Evolutionary conservation across 2,329 filamentous ascomycete genomes (phyloP), one percentile per base, ranked within the genome.

Genomic region (Emmonsiellopsis sp.): DNA sequence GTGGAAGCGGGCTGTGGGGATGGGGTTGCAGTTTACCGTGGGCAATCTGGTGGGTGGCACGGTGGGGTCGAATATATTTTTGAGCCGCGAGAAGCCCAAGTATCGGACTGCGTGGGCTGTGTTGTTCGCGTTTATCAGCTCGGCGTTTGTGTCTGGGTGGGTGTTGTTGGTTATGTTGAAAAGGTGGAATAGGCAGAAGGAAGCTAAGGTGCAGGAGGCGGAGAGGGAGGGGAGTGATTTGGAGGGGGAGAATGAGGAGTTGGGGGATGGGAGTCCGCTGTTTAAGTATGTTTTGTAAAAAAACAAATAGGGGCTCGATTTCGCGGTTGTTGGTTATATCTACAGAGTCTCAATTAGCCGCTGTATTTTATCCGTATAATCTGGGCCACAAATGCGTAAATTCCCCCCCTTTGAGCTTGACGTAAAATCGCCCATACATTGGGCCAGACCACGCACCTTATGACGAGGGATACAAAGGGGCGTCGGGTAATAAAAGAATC

Each of bases 1-100:
- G 1, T 62, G 63, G 30, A 69, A 70, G 51, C 70, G 81, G 7
- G 75, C 74, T 26, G 76, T 74, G 0, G 80, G 79, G 1, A 82
- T 82, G 73, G 81, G 79, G 0, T 65, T 83, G 5, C 78, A 80
- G 40, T 81, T 84, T 46, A 76, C 76, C 1, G 62, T 79, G 7
- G 80, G 80, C 0, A 83, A 82, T 48, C 42, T 60, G 30, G 52
- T 54, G 5, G 56, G 54, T 32, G 55, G 45, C 11, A 45, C 52
- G 34, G 43, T 57, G 26, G 49, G 48, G 31, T 52, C 53, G 31
- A 53, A 54, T 40, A 53, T 54, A 13, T 57, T 53, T 47, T 34
- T 53, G 11, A 41, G 45, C 13, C 35, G 41, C n/a, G 51, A 53
- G 26, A 55, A 50, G 26, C 51, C 51, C 30, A 53, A 42, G 26